These are phyloP conservation scores for Boletus huronensis DNA, from an alignment of 768 basidiomycete genomes.

Conservation along the genomic window DNA sequence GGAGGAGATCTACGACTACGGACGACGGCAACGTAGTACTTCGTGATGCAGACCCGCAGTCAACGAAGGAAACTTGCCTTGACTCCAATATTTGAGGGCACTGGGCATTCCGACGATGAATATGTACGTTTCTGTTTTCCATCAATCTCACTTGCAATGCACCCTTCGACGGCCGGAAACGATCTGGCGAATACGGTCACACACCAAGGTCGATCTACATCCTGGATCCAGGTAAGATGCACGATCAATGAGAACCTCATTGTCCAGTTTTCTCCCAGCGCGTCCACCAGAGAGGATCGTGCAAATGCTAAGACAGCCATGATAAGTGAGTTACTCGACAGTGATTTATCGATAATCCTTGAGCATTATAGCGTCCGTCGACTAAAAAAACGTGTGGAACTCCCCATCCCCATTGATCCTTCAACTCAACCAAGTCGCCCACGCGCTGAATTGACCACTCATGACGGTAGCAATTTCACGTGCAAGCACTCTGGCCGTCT, in stretches of 20 bases:
- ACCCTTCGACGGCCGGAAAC: neutral
- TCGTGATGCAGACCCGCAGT: neutral
- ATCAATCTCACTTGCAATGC: constrained; percentile 9
- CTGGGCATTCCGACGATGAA: neutral
- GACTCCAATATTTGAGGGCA: neutral
- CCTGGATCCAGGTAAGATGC: neutral
- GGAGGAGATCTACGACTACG: neutral
- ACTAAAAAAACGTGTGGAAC: neutral
- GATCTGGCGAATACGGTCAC: neutral
- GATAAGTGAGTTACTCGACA: neutral
- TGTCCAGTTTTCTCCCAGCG: neutral
- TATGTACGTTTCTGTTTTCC: constrained; percentile 9
- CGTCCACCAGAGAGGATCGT: neutral
- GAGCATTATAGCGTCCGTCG: neutral
- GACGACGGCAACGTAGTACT: neutral
- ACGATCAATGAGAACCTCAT: neutral
- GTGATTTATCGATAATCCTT: neutral
- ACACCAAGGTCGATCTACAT: neutral
- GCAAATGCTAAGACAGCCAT: neutral
- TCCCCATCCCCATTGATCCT: neutral
- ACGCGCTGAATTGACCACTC: constrained; percentile 40
- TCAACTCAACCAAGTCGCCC: constrained; percentile 51
- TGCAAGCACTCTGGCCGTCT: constrained; percentile 52
- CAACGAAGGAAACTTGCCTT: neutral
- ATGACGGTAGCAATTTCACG: constrained; percentile 48